These are phyloP conservation scores for Ceratobasidium sp. DNA, from an alignment of 1,284 basidiomycete genomes.

Conservation along the genomic window DNA sequence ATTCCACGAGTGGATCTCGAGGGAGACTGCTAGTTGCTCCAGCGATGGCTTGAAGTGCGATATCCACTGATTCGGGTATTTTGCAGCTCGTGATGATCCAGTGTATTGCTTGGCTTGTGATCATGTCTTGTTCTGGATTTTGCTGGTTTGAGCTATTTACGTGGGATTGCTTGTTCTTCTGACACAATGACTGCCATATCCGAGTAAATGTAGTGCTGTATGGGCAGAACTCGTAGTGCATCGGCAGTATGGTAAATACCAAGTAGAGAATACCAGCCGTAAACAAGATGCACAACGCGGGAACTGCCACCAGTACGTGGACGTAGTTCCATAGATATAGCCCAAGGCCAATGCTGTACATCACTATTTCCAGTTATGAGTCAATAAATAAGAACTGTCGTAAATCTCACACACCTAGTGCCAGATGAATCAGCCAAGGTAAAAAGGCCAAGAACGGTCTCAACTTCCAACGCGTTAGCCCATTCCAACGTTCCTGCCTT, in stretches of 20 bases:
- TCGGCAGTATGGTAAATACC: not conserved
- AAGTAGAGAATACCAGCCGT: not conserved
- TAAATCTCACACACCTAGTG: slow-evolving; percentile 21
- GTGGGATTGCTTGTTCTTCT: not conserved
- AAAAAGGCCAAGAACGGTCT: slow-evolving; percentile 2
- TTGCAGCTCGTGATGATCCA: slow-evolving; percentile 14
- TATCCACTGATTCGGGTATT: slow-evolving; percentile 6
- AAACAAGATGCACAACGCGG: not conserved
- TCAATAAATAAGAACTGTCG: not conserved
- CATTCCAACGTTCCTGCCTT: slow-evolving; percentile 12
- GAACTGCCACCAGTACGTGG: not conserved
- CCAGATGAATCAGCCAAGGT: slow-evolving; percentile 25
- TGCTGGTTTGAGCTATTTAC: too few relatives aligned
- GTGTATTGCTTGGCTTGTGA: slow-evolving; percentile 1
- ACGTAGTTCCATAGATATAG: slow-evolving; percentile 13
- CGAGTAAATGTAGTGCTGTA: slow-evolving; percentile 10
- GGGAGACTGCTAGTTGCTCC: not conserved
- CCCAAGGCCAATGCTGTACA: not conserved
- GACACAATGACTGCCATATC: not conserved
- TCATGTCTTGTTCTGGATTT: not conserved
- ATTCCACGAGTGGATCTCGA: not conserved
- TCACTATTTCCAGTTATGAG: not conserved
- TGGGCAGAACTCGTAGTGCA: not conserved
- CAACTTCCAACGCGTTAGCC: slow-evolving; percentile 23
- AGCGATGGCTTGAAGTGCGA: slow-evolving; percentile 13